Evolutionary conservation across 2,329 filamentous ascomycete genomes (phyloP).

Genomic region (Phialemoniopsis sp.): DNA sequence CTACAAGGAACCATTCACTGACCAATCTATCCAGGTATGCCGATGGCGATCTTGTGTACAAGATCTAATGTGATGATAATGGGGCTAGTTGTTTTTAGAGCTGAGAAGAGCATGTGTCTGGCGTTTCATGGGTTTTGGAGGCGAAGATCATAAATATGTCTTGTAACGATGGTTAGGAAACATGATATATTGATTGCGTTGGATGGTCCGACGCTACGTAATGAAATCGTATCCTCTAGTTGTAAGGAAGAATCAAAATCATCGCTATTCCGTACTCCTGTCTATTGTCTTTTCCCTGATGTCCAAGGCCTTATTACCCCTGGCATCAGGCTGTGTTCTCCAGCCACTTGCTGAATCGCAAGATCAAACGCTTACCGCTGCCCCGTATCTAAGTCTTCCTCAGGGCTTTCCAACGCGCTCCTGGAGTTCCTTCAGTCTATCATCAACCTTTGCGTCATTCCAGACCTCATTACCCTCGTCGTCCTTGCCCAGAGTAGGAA

Average conservation of each 20-base stretch:
- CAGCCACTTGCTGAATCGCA: no score
- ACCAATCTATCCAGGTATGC: conserved; percentile 40
- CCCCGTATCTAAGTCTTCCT: no score
- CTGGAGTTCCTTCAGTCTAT: conserved; percentile 48
- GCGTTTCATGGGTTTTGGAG: conserved; percentile 1
- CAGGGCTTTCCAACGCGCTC: conserved; percentile 22
- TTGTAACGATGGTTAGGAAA: conserved; percentile 1
- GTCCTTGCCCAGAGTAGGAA: conserved; percentile 55
- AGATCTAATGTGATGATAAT: conserved; percentile 45
- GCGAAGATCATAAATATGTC: conserved; percentile 1
- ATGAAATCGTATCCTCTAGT: no score
- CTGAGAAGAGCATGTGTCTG: conserved; percentile 1
- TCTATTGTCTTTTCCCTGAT: no score
- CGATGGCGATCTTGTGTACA: conserved; percentile 64
- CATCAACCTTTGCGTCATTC: conserved; percentile 53
- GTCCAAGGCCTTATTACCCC: no score
- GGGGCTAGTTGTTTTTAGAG: no score
- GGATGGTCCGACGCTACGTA: background rate
- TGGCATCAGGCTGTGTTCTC: no score
- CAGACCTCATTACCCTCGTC: conserved; percentile 49
- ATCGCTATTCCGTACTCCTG: no score
- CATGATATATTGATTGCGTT: conserved; percentile 1
- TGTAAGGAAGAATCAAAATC: no score
- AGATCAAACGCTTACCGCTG: no score
- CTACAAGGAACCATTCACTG: background rate